Evolutionary conservation across 1,284 basidiomycete genomes (phyloP), one percentile per base, ranked within the genome.

Genomic region (Cutaneotrichosporon sp.): DNA sequence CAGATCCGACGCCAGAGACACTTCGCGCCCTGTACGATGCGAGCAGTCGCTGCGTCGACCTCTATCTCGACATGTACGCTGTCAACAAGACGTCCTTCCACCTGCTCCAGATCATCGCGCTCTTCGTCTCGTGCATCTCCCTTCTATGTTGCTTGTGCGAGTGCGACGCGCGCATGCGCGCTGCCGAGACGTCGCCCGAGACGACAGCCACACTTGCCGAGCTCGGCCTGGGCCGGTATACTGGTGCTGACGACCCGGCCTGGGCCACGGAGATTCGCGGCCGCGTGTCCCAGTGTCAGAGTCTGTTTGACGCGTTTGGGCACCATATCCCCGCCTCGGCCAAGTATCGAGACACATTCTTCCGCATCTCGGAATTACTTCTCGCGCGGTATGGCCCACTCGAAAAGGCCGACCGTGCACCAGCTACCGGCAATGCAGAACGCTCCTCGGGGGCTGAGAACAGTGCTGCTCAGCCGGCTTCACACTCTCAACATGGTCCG

Each of bases 131-230:
- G 16, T 73, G 70, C 62, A 75, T 71, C n/a, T 71, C 67, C 2
- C 63, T 75, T 2, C 62, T 75, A 21, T 75, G 73, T 61, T 73
- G 68, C 31, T 32, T 75, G 58, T 72, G 69, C 69, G 73, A 75
- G 40, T 70, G 70, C 65, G 72, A 73, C 38, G 69, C 66, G 11
- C 70, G 72, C 34, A 65, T 68, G 66, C 64, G 64, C 31, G 57
- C 40, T 0, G 50, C 49, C 30, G 51, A 22, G 26, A 46, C 42
- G n/a, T 56, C 46, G 9, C 30, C 47, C n/a, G 36, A 30, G n/a
- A 56, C 30, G 14, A 46, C 38, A 10, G 22, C 11, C 11, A 61
- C 52, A 0, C 60, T 65, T n/a, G 55, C 40, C 14, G 66, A 68
- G 30, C 59, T 68, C 13, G 64, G 66, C 1, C 56, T 68, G 34